Base-by-base conservation (phyloP, 805 yeast species). In the Middelhovenomyces tepae region DNA sequence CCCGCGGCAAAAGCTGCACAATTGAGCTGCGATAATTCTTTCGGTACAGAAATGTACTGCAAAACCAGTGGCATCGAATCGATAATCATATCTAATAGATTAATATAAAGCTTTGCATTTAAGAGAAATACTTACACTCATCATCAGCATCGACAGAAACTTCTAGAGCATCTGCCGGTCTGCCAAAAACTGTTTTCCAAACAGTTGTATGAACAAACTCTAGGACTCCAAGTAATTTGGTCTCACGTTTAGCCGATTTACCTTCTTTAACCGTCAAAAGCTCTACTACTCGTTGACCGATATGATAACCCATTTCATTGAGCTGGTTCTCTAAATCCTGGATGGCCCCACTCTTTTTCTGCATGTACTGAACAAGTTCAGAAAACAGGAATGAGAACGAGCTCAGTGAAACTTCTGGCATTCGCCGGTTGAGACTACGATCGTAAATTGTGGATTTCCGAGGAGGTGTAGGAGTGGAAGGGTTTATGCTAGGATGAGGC, bases 1-100 rank as follows among this genome's bases (percentile, higher is more conserved):
- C 95, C 95, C 0, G 94, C 94, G 1, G 78, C 72, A 50, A 80
- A 82, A 0, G 94, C 87, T 10, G 79, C 76, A 49, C 91, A 81
- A 50, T 80, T 82, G 47, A 84, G 65, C 41, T 75, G 76, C 7
- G 81, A 76, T 50, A 78, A 75, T 43, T 85, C 94, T 44, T 71
- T 73, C 2, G 95, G 95, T 4, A 81, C 77, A 19, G 82, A 73
- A 7, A 85, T 73, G 50, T 67, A 85, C 45, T 71, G 72, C n/a
- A 82, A 67, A 24, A 84, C 64, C 28, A 81, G 46, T 4, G 95
- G 95, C 9, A 64, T 53, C 46, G 77, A 73, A 52, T 85, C 95
- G 11, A 74, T 75, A 39, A 85, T 80, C 94, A 85, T 83, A 48
- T n/a, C n/a, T n/a, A n/a, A n/a, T n/a, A n/a, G n/a, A n/a, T n/a